Evolutionary conservation across 192 early-diverging fungal species (phyloP).

Genomic region (Coemansia sp.): DNA sequence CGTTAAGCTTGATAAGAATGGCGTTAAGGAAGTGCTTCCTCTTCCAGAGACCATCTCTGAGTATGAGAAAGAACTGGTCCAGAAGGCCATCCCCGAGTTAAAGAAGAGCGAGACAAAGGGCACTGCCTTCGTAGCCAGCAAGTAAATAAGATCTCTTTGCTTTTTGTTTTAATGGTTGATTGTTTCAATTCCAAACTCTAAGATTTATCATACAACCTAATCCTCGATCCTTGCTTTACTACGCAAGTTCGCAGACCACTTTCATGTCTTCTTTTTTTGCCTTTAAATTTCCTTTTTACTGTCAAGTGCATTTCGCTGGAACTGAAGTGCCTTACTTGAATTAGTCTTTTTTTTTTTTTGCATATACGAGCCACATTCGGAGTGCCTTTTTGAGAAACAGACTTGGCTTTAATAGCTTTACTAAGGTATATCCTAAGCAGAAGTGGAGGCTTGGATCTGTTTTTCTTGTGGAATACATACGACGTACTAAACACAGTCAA

Average conservation of each 20-base stretch:
- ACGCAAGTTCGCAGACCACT: too few relatives aligned
- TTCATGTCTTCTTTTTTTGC: too few relatives aligned
- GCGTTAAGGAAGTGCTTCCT: constrained; percentile 83
- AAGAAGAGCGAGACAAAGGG: constrained; percentile 94
- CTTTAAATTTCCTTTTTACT: neutral
- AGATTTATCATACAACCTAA: neutral
- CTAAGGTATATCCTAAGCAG: neutral
- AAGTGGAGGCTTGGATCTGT: neutral
- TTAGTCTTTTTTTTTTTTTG: neutral
- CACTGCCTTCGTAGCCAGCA: constrained; percentile 45
- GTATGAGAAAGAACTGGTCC: constrained; percentile 85
- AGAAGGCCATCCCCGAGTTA: constrained; percentile 84
- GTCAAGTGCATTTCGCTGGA: neutral
- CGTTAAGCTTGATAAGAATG: constrained; percentile 77
- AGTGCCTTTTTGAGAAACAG: neutral
- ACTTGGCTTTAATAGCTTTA: neutral
- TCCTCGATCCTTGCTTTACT: neutral
- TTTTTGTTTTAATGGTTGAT: neutral
- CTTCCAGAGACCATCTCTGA: constrained; percentile 68
- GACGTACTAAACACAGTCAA: neutral
- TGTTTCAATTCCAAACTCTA: neutral
- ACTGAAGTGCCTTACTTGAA: neutral
- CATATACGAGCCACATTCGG: neutral
- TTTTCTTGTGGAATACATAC: neutral
- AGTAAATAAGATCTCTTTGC: constrained; percentile 9